Evolutionary conservation across 345 rosid species (phyloP).

Genomic region (Lumnitzera racemosa): DNA sequence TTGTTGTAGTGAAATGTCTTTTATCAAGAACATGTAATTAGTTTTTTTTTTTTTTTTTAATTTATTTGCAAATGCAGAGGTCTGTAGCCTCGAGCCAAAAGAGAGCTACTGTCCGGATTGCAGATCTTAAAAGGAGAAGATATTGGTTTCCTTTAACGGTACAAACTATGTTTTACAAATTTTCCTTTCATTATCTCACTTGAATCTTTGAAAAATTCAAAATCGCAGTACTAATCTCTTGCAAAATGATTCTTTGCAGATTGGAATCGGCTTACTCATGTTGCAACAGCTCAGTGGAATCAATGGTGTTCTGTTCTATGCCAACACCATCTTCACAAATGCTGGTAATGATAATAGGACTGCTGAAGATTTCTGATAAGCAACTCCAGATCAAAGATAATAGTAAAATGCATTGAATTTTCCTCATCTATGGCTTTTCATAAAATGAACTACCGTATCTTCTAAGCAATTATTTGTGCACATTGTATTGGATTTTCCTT

Average conservation of each 20-base stretch:
- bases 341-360: slow-evolving; percentile 42
- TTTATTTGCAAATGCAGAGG: slow-evolving; percentile 35
- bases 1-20: not conserved
- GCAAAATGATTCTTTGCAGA: slow-evolving; percentile 36
- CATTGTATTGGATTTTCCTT: no score
- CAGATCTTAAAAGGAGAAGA: slow-evolving; percentile 56
- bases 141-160: slow-evolving; percentile 70
- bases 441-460: no score
- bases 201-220: not conserved
- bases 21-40: no score
- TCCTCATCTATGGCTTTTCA: no score
- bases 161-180: slow-evolving; percentile 2
- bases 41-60: not conserved
- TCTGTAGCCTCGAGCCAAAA: slow-evolving; percentile 70
- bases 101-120: slow-evolving; percentile 49
- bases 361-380: not conserved
- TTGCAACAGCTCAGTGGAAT: slow-evolving; percentile 91
- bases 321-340: slow-evolving; percentile 64
- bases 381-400: not conserved
- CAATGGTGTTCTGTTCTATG: slow-evolving; percentile 83
- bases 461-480: no score
- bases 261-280: slow-evolving; percentile 80
- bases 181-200: not conserved
- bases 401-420: no score
- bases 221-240: not conserved